phyloP scores from a whole-genome alignment of 192 early-diverging fungal species.

The Coemansia sp. region DNA sequence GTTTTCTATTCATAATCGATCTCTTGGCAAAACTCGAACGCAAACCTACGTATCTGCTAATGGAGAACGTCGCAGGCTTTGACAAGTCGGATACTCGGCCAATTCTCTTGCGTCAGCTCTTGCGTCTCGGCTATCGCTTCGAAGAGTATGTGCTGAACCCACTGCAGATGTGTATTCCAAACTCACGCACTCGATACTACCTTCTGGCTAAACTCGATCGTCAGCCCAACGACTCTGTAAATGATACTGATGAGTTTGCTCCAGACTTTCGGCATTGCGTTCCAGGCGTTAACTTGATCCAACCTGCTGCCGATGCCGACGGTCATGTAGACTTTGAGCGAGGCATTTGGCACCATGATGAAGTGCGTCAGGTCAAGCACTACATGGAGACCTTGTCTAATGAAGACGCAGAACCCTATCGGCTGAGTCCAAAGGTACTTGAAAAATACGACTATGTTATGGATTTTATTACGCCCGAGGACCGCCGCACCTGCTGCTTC shows the following conservation, averaged over 20 bases:
- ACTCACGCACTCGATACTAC: constrained; percentile 78
- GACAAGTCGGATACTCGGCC: constrained; percentile 66
- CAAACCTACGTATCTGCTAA: constrained; percentile 63
- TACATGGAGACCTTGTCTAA: constrained; percentile 33
- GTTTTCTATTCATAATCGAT: constrained; percentile 71
- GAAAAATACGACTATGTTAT: constrained; percentile 48
- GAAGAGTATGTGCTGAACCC: constrained; percentile 78
- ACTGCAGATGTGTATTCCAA: constrained; percentile 72
- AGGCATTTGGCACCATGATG: constrained; percentile 43
- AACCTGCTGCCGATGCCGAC: constrained; percentile 30
- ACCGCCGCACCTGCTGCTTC: constrained; percentile 72
- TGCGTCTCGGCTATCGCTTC: constrained; percentile 59
- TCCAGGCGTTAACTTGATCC: constrained; percentile 32
- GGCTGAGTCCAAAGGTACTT: constrained; percentile 28
- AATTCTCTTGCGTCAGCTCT: constrained; percentile 57
- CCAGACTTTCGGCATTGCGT: constrained; percentile 33
- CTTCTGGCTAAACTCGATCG: constrained; percentile 51
- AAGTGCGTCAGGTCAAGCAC: constrained; percentile 46
- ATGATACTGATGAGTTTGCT: constrained; percentile 27
- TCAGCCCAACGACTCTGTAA: constrained; percentile 16
- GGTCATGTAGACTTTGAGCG: constrained; percentile 49
- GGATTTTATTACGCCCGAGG: constrained; percentile 67
- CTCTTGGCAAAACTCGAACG: constrained; percentile 57
- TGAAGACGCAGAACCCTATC: constrained; percentile 11
- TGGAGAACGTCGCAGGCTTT: constrained; percentile 84